Base-by-base conservation (phyloP, 345 rosid genomes). In the Pugionium cornutum region DNA sequence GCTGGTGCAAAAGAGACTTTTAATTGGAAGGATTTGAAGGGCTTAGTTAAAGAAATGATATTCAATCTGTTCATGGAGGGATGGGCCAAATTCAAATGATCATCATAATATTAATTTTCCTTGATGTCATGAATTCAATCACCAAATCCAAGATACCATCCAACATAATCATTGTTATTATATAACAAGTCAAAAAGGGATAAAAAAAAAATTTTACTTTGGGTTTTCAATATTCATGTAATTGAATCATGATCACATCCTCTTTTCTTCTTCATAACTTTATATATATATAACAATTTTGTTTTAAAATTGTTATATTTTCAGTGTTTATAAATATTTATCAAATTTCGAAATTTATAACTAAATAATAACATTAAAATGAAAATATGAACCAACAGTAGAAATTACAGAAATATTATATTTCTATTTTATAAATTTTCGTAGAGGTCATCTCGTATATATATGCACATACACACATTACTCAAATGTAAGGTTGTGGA, bases 81-180 rank as follows among this genome's bases (percentile, higher is more conserved):
- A 46, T 66, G 64, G 72, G 72, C 55, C 49, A 46, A 66, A 56
- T 64, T 57, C 39, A 53, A 51, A 66, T 58, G 43, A 51, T 58
- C 50, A 53, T 66, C 40, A 45, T 74, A 54, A 11, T 67, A 32
- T 53, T 67, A 46, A 60, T 52, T 67, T 67, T 74, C 77, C 41
- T 67, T 67, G 62, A 53, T 67, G 51, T 60, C 61, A 66, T 74
- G 34, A 67, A 61, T 74, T 61, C 73, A 47, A 27, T 74, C 58
- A 74, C 68, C 46, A 67, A 73, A 67, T 60, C 68, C 53, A 66
- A 59, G 67, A 73, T 59, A 66, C 39, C 67, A 59, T 59, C 72
- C 63, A 74, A 67, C 77, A 74, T 53, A 61, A 74, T 74, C 53
- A 67, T 74, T n/a, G 35, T 67, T 64, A 60, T 37, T 32, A 74